Evolutionary conservation across 768 basidiomycete species (phyloP).

Genomic region (Leccinum disarticulatum): DNA sequence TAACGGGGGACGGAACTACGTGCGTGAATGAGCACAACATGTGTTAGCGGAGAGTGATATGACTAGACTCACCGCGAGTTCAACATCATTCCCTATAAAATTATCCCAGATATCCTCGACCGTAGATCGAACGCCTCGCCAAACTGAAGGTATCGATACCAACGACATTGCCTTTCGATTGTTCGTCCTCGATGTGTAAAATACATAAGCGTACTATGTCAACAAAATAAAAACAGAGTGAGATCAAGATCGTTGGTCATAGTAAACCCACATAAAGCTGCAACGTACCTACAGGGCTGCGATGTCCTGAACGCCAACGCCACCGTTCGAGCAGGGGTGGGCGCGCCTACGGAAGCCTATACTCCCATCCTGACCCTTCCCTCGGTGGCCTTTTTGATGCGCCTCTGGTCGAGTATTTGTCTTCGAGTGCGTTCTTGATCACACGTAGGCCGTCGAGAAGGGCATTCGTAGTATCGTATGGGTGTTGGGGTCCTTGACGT

Average conservation of each 20-base stretch:
- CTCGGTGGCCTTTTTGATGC: conserved; percentile 90
- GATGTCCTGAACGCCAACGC: conserved; percentile 94
- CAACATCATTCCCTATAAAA: conserved; percentile 91
- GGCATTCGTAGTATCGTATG: conserved; percentile 98
- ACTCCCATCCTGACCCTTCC: conserved; percentile 97
- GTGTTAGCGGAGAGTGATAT: conserved; percentile 12
- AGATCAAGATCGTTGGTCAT: conserved; percentile 9
- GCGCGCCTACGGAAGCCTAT: conserved; percentile 92
- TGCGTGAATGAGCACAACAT: conserved; percentile 26
- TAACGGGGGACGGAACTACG: conserved; percentile 56
- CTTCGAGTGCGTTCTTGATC: conserved; percentile 96
- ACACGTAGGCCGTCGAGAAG: conserved; percentile 93
- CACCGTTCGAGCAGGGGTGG: conserved; percentile 93
- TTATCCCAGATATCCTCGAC: conserved; percentile 95
- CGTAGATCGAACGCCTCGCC: conserved; percentile 73
- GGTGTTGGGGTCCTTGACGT: conserved; percentile 91
- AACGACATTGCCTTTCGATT: conserved; percentile 86
- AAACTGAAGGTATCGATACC: conserved; percentile 67
- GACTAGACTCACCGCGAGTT: conserved; percentile 77
- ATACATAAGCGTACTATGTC: background rate
- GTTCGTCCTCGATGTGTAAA: conserved; percentile 66
- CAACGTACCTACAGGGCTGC: conserved; percentile 77
- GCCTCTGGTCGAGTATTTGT: conserved; percentile 86
- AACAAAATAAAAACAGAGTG: background rate
- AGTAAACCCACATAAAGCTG: conserved; percentile 1